phyloP scores from a whole-genome alignment of 2,329 filamentous ascomycete genomes.

The Neonectria neomacrospora region DNA sequence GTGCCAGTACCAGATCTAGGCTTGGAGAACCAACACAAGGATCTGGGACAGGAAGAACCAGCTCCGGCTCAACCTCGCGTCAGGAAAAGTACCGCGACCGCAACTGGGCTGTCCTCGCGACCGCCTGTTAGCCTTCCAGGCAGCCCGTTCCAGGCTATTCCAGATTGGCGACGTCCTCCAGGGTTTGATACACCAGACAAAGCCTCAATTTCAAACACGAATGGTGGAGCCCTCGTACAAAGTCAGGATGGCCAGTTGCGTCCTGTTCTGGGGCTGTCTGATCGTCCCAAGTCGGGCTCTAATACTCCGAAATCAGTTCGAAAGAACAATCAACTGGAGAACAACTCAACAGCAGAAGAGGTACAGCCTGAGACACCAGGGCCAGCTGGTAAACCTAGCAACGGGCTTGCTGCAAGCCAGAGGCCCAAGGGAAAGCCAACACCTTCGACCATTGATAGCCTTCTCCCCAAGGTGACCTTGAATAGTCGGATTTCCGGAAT shows the following conservation, averaged over 20 bases:
- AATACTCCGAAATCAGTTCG: slow-evolving; percentile 28
- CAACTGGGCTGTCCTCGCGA: slow-evolving; percentile 32
- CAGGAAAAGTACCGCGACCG: slow-evolving; percentile 30
- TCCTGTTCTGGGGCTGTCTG: slow-evolving; percentile 34
- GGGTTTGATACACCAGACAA: slow-evolving; percentile 33
- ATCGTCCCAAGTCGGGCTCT: slow-evolving; percentile 24
- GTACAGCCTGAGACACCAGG: slow-evolving; percentile 7
- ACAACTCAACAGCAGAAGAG: neutral
- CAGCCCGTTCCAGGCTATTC: slow-evolving; percentile 32
- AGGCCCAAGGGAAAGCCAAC: slow-evolving; percentile 14
- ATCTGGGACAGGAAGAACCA: slow-evolving; percentile 10
- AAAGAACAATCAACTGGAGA: slow-evolving; percentile 21
- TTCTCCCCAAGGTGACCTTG: slow-evolving; percentile 30
- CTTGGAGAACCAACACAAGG: slow-evolving; percentile 6
- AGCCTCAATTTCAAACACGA: slow-evolving; percentile 19
- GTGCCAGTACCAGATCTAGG: neutral
- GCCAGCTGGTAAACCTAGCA: neutral
- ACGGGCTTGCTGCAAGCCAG: slow-evolving; percentile 5
- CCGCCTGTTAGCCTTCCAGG: slow-evolving; percentile 40
- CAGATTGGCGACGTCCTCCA: slow-evolving; percentile 41
- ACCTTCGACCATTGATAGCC: slow-evolving; percentile 27
- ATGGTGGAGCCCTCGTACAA: slow-evolving; percentile 38
- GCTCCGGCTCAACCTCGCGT: slow-evolving; percentile 17
- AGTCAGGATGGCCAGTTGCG: slow-evolving; percentile 35
- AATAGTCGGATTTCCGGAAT: slow-evolving; percentile 40